These are phyloP conservation scores for Striga hermonthica DNA, from an alignment of 305 asterid genomes.

Conservation along the genomic window DNA sequence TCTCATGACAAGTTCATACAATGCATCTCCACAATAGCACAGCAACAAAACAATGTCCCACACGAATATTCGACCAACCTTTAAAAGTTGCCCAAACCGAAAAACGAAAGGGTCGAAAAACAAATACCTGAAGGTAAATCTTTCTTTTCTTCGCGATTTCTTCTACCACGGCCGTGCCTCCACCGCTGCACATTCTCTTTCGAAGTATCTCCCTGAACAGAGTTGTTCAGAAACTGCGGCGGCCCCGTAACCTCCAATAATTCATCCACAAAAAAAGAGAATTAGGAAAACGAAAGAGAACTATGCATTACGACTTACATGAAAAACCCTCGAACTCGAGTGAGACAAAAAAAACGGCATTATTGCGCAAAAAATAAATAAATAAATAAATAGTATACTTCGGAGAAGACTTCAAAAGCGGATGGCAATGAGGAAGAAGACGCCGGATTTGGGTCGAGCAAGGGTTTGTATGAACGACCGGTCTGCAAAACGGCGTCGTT, in stretches of 20 bases:
- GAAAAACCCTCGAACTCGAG: constrained; percentile 33
- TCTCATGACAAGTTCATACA: too few relatives aligned
- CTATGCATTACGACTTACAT: not conserved
- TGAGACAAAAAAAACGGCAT: not conserved
- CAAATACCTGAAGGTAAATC: constrained; percentile 67
- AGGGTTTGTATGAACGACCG: constrained; percentile 61
- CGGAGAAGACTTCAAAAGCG: constrained; percentile 78
- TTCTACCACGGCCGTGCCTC: constrained; percentile 55
- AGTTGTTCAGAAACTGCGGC: constrained; percentile 71
- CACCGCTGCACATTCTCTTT: constrained; percentile 51
- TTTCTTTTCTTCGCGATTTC: constrained; percentile 54
- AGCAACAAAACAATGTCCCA: too few relatives aligned
- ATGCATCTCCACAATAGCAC: too few relatives aligned
- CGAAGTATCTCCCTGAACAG: constrained; percentile 46
- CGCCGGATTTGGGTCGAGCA: constrained; percentile 59
- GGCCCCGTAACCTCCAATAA: constrained; percentile 65
- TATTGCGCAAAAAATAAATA: constrained; percentile 10
- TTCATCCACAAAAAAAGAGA: constrained; percentile 6
- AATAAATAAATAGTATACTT: constrained; percentile 55
- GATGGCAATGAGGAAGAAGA: constrained; percentile 75
- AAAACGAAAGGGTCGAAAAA: not conserved
- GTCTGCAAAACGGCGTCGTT: constrained; percentile 41
- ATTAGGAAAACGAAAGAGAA: not conserved
- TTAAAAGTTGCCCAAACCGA: not conserved
- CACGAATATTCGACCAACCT: too few relatives aligned